phyloP scores from a whole-genome alignment of 345 rosid species.

The Euphorbia tirucalli region DNA sequence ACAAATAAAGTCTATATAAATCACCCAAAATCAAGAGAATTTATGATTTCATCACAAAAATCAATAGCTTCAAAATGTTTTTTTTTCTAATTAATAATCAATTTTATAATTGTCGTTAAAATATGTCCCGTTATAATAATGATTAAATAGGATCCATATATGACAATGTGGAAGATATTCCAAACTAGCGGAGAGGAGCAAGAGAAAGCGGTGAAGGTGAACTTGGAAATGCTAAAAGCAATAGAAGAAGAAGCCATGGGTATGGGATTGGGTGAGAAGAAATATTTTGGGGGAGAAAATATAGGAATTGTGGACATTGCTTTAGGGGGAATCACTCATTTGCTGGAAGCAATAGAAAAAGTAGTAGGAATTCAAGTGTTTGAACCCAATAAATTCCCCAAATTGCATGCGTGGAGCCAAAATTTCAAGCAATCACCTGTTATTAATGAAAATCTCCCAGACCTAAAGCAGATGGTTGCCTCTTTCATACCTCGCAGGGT shows the following conservation, averaged over 20 bases:
- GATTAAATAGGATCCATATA: neutral
- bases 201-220: conserved; percentile 11
- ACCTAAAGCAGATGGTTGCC: neutral
- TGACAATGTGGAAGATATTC: neutral
- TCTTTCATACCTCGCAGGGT: neutral
- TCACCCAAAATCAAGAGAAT: too few relatives aligned
- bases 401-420: neutral
- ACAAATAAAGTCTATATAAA: too few relatives aligned
- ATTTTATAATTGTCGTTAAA: too few relatives aligned
- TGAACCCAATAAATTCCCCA: conserved; percentile 17
- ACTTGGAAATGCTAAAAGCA: conserved; percentile 4
- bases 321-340: conserved; percentile 1
- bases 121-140: too few relatives aligned
- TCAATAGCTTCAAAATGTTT: too few relatives aligned
- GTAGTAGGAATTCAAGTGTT: conserved; percentile 6
- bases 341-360: conserved; percentile 13
- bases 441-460: neutral
- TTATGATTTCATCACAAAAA: too few relatives aligned
- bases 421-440: conserved; percentile 5
- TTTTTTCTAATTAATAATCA: too few relatives aligned
- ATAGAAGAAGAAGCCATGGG: conserved; percentile 11
- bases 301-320: conserved; percentile 13
- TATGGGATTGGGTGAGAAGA: neutral
- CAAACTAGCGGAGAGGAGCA: conserved; percentile 7
- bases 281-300: conserved; percentile 12